phyloP scores from a whole-genome alignment of 2,329 filamentous ascomycete genomes.

The Plenodomus biglobosus region DNA sequence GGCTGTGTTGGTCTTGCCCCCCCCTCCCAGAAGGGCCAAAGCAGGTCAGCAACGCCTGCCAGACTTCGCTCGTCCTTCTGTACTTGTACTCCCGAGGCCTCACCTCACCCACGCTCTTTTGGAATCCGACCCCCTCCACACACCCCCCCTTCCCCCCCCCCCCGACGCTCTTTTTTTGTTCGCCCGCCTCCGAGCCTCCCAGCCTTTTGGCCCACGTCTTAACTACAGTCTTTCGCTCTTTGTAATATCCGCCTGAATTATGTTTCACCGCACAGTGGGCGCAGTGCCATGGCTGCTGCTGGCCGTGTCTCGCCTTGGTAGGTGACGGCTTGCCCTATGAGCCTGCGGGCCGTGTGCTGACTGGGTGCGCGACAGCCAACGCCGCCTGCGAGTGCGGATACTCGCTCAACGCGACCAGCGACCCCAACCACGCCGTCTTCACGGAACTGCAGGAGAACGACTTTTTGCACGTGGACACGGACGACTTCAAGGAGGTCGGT shows the following conservation, averaged over 20 bases:
- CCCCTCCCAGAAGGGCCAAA: slow-evolving; percentile 8
- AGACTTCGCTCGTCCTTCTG: neutral
- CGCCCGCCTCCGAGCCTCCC: slow-evolving; percentile 6
- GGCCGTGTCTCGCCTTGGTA: slow-evolving; percentile 35
- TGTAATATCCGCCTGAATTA: slow-evolving; percentile 16
- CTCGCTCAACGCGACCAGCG: slow-evolving; percentile 53
- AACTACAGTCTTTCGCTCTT: slow-evolving; percentile 27
- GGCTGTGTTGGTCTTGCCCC: slow-evolving; percentile 8
- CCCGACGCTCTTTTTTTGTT: slow-evolving; percentile 21
- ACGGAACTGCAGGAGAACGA: slow-evolving; percentile 72
- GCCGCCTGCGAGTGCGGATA: slow-evolving; percentile 74
- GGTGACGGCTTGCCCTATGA: slow-evolving; percentile 9
- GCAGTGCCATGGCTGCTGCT: slow-evolving; percentile 35
- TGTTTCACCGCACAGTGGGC: slow-evolving; percentile 22
- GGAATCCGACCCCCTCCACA: too few species aligned
- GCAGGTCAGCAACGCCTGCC: slow-evolving; percentile 5
- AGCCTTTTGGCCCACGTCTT: slow-evolving; percentile 6
- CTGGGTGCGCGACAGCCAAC: slow-evolving; percentile 22
- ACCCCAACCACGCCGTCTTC: slow-evolving; percentile 55
- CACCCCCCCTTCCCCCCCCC: slow-evolving; percentile 11
- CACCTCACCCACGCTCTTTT: slow-evolving; percentile 9
- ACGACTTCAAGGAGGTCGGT: slow-evolving; percentile 50
- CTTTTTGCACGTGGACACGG: slow-evolving; percentile 61
- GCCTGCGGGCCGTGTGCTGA: neutral
- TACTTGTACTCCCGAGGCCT: slow-evolving; percentile 1